Base-by-base conservation (phyloP, 805 yeast genomes). In the Candida jianshihensis region DNA sequence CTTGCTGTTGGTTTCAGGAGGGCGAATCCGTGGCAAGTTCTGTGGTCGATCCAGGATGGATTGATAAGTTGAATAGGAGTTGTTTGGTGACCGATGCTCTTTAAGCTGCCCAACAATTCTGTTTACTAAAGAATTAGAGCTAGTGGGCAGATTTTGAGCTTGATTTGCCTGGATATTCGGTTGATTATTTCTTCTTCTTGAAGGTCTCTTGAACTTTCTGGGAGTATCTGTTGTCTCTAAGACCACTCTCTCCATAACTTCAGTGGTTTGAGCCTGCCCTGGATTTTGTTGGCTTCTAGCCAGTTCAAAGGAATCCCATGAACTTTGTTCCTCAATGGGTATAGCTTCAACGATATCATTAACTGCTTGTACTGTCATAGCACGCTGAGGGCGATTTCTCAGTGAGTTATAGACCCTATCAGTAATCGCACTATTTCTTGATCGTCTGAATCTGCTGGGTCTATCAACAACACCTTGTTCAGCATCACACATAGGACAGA, bases 401-500 rank as follows among this genome's bases (percentile, higher is more conserved):
- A 40, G 31, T 4, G 46, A 36, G 31, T 48, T 41, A 30, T 53
- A 53, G 4, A 51, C 55, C 25, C 53, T 43, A 33, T 53, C 44
- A 1, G 58, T 53, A 4, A 52, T 46, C n/a, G 48, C 51, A 27
- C 58, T 51, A 33, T 47, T 39, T 28, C 56, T 39, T n/a, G 51
- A 46, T 34, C 51, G 39, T 41, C 56, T 42, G 31, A 44, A 48
- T n/a, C 36, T 27, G 16, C 48, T 44, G 15, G 51, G 46, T 13
- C 49, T 41, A 14, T 40, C 39, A 13, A 26, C 30, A 19, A n/a
- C 35, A 20, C 37, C 66, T 48, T 70, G 75, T 22, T 54, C 57
- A 37, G 53, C 50, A 38, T 68, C 74, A 46, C 78, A 72, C 41
- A 69, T 60, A n/a, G 77, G 77, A 47, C 78, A 72, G 39, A 53